Evolutionary conservation across 2,329 filamentous ascomycete genomes (phyloP).

Genomic region (Diaporthe australafricana): DNA sequence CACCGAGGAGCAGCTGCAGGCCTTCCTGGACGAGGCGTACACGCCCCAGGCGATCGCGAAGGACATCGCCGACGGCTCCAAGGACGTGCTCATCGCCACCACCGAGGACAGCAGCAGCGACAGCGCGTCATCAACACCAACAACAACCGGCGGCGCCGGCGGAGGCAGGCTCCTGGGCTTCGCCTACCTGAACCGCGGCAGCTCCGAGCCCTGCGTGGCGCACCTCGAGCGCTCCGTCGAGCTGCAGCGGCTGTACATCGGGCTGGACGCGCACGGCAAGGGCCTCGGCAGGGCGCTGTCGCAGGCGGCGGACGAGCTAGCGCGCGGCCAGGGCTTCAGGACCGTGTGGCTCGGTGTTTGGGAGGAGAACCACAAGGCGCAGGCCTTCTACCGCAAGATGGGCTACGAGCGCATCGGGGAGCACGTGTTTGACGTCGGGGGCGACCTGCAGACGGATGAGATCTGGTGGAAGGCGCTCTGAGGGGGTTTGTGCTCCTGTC

Average conservation of each 20-base stretch:
- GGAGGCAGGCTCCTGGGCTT: conserved; percentile 52
- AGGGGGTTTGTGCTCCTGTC: background rate
- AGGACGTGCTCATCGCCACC: conserved; percentile 44
- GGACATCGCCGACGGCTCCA: conserved; percentile 23
- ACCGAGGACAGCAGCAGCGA: conserved; percentile 38
- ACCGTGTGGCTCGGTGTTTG: conserved; percentile 61
- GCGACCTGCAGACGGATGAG: conserved; percentile 54
- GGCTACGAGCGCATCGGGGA: conserved; percentile 54
- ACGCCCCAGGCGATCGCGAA: conserved; percentile 41
- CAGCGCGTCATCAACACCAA: conserved; percentile 33
- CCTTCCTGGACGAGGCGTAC: conserved; percentile 54
- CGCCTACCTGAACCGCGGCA: conserved; percentile 50
- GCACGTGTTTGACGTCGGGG: conserved; percentile 56
- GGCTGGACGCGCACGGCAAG: conserved; percentile 47
- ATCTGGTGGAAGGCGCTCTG: conserved; percentile 48
- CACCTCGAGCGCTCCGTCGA: conserved; percentile 48
- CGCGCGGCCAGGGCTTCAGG: conserved; percentile 50
- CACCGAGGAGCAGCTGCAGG: conserved; percentile 48
- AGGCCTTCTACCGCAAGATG: conserved; percentile 53
- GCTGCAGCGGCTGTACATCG: conserved; percentile 57
- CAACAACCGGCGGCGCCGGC: conserved; percentile 35
- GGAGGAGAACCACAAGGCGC: conserved; percentile 56
- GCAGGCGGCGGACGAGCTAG: conserved; percentile 46
- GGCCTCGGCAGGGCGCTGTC: conserved; percentile 53
- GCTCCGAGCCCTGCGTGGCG: conserved; percentile 51